A percentile compares a stretch with the other conserved stretches of the same genome.
These are phyloP conservation scores for Rhododendron williamsianum DNA, from an alignment of 148 eudicot genomes.

Conservation along the genomic window DNA sequence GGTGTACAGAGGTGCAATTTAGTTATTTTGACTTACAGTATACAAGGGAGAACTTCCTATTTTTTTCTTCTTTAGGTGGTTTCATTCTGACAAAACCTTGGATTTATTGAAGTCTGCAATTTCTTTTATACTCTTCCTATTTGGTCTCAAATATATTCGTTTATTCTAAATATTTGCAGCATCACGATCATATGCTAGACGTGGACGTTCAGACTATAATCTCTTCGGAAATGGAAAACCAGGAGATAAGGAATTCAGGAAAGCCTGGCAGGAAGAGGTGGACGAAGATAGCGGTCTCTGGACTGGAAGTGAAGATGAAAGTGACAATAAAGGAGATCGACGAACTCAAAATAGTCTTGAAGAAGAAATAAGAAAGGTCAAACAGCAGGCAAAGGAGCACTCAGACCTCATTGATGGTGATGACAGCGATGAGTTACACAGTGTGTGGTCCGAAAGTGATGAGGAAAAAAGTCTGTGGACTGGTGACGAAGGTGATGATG, in stretches of 20 bases:
- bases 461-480: constrained; percentile 93
- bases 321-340: constrained; percentile 40
- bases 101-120: not conserved
- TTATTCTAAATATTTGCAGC: constrained; percentile 23
- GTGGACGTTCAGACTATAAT: constrained; percentile 56
- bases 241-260: constrained; percentile 66
- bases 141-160: not conserved
- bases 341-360: constrained; percentile 37
- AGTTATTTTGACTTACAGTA: not conserved
- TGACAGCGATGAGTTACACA: constrained; percentile 78
- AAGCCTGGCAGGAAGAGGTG: constrained; percentile 71
- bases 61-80: not conserved
- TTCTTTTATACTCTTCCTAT: not conserved
- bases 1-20: not conserved
- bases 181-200: constrained; percentile 59
- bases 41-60: not conserved
- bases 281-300: constrained; percentile 74
- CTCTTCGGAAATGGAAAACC: constrained; percentile 75
- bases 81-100: not conserved
- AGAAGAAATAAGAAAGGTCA: constrained; percentile 79
- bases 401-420: constrained; percentile 83
- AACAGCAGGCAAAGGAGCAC: constrained; percentile 63
- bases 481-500: constrained; percentile 84
- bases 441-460: constrained; percentile 89
- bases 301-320: constrained; percentile 93